Evolutionary conservation across 176 grass and related monocot species (phyloP).

Genomic region (Typha latifolia): DNA sequence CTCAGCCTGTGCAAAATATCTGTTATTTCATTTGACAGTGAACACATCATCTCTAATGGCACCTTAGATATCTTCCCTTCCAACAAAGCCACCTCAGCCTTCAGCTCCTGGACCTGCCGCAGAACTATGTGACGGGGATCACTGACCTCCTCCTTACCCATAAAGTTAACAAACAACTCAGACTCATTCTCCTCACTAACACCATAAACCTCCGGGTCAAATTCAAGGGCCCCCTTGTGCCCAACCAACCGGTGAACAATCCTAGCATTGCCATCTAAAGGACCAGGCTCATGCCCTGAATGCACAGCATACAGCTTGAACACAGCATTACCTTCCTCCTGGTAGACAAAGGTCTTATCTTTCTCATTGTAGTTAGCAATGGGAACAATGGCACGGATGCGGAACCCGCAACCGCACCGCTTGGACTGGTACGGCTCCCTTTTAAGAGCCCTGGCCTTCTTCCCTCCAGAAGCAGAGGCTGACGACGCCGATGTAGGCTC

Average conservation of each 20-base stretch:
- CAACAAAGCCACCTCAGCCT: constrained; percentile 39
- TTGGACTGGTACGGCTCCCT: constrained; percentile 96
- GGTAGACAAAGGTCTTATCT: constrained; percentile 92
- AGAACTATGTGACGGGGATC: constrained; percentile 52
- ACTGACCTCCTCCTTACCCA: constrained; percentile 40
- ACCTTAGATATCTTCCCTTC: constrained; percentile 79
- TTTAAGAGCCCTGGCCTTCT: constrained; percentile 73
- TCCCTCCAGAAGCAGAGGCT: constrained; percentile 33
- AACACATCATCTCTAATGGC: constrained; percentile 40
- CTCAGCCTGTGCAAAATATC: constrained; percentile 71
- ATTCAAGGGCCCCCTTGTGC: constrained; percentile 69
- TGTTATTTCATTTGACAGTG: constrained; percentile 54
- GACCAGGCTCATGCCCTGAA: constrained; percentile 87
- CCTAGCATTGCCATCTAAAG: constrained; percentile 91
- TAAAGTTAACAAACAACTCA: constrained; percentile 30
- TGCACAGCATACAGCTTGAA: constrained; percentile 96
- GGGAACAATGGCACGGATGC: constrained; percentile 94
- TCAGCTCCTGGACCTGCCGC: constrained; percentile 66
- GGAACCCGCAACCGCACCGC: constrained; percentile 91
- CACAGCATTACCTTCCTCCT: constrained; percentile 86
- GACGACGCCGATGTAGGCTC: constrained; percentile 54
- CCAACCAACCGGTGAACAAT: constrained; percentile 92
- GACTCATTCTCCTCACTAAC: constrained; percentile 64
- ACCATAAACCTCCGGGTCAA: constrained; percentile 78
- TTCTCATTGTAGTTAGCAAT: constrained; percentile 97